phyloP scores from a whole-genome alignment of 2,329 filamentous ascomycete species.

The Zasmidium angulare region DNA sequence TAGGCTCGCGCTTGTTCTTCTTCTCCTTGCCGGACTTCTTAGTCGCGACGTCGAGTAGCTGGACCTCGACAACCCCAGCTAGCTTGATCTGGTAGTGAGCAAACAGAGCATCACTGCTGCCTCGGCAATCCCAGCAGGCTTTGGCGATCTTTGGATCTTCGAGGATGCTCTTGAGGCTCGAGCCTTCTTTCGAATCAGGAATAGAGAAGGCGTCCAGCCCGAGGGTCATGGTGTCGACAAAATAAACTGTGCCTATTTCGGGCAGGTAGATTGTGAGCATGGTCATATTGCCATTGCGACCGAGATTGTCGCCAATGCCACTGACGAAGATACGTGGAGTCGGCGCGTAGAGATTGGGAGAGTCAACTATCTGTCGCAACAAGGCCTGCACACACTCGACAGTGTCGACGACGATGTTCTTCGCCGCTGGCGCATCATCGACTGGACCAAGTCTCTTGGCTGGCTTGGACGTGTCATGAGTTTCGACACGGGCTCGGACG shows the following conservation, averaged over 20 bases:
- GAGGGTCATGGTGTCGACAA: constrained; percentile 49
- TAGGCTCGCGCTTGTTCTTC: neutral
- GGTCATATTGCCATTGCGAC: neutral
- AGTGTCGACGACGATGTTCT: neutral
- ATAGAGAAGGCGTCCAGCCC: constrained; percentile 43
- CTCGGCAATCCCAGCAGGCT: constrained; percentile 59
- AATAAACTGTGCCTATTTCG: constrained; percentile 30
- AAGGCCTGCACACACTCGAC: neutral
- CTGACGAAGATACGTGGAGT: neutral
- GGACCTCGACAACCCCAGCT: constrained; percentile 51
- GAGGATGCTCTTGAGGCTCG: constrained; percentile 42
- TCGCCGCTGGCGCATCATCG: no score
- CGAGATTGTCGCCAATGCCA: neutral
- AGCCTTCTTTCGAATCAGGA: constrained; percentile 11
- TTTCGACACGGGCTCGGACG: no score
- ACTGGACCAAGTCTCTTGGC: no score
- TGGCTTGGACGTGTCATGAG: no score
- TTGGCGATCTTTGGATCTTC: constrained; percentile 48
- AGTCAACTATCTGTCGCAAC: neutral
- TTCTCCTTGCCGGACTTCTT: constrained; percentile 27
- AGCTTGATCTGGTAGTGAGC: constrained; percentile 46
- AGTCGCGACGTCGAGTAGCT: constrained; percentile 55
- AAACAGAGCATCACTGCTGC: constrained; percentile 58
- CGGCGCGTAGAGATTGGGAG: neutral
- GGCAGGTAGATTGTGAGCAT: neutral